These are phyloP conservation scores for Lumnitzera racemosa DNA, from an alignment of 345 rosid genomes.

Conservation along the genomic window DNA sequence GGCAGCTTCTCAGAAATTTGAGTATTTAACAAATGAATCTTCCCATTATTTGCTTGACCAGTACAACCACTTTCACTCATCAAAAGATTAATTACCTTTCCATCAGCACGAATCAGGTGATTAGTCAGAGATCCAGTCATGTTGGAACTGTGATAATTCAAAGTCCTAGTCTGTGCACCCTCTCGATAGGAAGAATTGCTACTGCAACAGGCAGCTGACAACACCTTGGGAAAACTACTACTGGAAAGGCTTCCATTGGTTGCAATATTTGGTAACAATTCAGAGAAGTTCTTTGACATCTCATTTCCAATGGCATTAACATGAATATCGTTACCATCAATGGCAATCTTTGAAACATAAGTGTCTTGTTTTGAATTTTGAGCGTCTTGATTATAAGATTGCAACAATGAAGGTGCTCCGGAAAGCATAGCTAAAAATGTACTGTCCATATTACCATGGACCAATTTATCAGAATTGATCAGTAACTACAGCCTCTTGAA, in stretches of 20 bases:
- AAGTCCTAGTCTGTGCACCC: slow-evolving; percentile 14
- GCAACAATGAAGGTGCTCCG: slow-evolving; percentile 26
- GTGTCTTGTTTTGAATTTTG: slow-evolving; percentile 19
- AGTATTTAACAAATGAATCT: slow-evolving; percentile 9
- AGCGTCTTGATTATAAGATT: slow-evolving; percentile 25
- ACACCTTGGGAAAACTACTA: slow-evolving; percentile 9
- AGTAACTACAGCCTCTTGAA: slow-evolving; percentile 15
- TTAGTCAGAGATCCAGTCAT: slow-evolving; percentile 14
- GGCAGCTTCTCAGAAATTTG: slow-evolving; percentile 12
- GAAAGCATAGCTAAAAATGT: slow-evolving; percentile 38
- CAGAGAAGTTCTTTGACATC: slow-evolving; percentile 8
- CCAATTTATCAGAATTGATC: slow-evolving; percentile 11
- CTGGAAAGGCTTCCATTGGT: slow-evolving; percentile 13
- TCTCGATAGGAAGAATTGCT: slow-evolving; percentile 14
- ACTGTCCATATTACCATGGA: slow-evolving; percentile 17
- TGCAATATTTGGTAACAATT: slow-evolving; percentile 12
- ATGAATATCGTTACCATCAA: slow-evolving; percentile 9
- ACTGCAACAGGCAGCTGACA: slow-evolving; percentile 9
- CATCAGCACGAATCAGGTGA: slow-evolving; percentile 17
- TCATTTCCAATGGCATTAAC: slow-evolving; percentile 19
- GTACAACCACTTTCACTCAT: slow-evolving; percentile 12
- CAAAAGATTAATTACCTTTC: slow-evolving; percentile 15
- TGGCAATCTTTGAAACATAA: slow-evolving; percentile 14
- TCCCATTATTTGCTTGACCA: slow-evolving; percentile 11
- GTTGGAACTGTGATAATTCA: slow-evolving; percentile 14